Base-by-base conservation (phyloP, 2,329 filamentous ascomycete genomes). In the Aspergillus bombycis region DNA sequence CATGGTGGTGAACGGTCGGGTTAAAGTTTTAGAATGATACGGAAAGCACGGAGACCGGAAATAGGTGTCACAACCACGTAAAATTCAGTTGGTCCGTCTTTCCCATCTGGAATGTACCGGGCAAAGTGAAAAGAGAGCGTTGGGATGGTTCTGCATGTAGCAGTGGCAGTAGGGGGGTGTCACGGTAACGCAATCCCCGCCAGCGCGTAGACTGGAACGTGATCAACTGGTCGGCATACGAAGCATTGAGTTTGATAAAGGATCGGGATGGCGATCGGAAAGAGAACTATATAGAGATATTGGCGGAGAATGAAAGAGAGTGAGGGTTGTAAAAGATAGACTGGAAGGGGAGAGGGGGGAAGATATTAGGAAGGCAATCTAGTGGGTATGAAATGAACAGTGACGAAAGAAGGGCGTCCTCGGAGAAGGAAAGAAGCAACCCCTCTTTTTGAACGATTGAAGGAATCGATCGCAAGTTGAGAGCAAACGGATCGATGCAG, bases 1-100 rank as follows among this genome's bases (percentile, higher is more conserved):
- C 77, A 79, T 79, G 69, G 60, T 76, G 72, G 63, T 52, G 55
- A 59, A 43, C 54, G 32, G 36, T 48, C 14, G 30, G 65, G 69
- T 53, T 38, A 10, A 65, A 66, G 60, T 66, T 62, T 60, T 55
- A 16, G 69, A 64, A 57, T 63, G 67, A 62, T 66, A 68, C 66
- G 59, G 64, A 61, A 62, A 63, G 62, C 57, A 62, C 66, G 60
- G 45, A 57, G 61, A 65, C 46, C 50, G 57, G 48, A 60, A 57
- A 36, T 30, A 57, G 58, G 61, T 58, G 55, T 70, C 63, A 69
- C 68, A 53, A 64, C 64, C 60, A 63, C 57, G 64, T 58, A 65
- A 61, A 65, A 64, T 57, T 21, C n/a, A 10, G 45, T 36, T 34
- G 59, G 28, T 63, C 56, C 43, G 57, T 50, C 48, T 55, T 63